Evolutionary conservation across 805 yeast species (phyloP), one percentile per base, ranked within the genome.

Genomic region (Tetrapisispora phaffii): DNA sequence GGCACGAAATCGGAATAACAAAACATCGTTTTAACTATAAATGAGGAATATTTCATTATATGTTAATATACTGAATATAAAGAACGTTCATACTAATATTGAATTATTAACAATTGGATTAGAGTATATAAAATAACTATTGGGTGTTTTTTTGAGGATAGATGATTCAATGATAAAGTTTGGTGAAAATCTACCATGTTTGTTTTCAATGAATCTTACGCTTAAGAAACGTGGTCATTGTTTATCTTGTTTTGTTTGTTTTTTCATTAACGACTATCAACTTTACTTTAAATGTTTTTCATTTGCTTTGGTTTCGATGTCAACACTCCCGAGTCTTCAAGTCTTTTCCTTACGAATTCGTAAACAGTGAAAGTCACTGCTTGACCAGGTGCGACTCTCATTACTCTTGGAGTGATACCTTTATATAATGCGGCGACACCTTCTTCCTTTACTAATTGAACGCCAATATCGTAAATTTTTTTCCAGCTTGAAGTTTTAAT

Each of bases 351-450:
- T 63, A 87, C 84, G 61, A 74, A 82, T 70, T 90, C 98, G 67
- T 90, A 90, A 37, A 93, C 96, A 7, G 97, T 93, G 71, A 90
- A 90, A 16, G 97, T 93, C 46, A 90, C 97, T 45, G 97, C 97
- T 70, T 90, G 98, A 50, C 98, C 98, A 21, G 98, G 97, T 12
- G 98, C 98, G 43, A 90, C 98, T 71, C 98, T 83, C 95, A 90
- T 89, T 56, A 90, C 90, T 72, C 98, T 82, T 56, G 98, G 98
- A 21, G 97, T 88, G 62, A 90, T 90, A 70, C 98, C 98, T 64
- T 90, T 86, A 73, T 90, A 90, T 64, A 90, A 76, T 35, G 96
- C 94, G 44, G 76, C 73, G 54, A 80, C 70, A 55, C 98, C 98
- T 69, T 88, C 96, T 71, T 87, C 95, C 62, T 79, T 80, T 54